phyloP scores from a whole-genome alignment of 768 basidiomycete genomes.

The Rhodotorula paludigena region DNA sequence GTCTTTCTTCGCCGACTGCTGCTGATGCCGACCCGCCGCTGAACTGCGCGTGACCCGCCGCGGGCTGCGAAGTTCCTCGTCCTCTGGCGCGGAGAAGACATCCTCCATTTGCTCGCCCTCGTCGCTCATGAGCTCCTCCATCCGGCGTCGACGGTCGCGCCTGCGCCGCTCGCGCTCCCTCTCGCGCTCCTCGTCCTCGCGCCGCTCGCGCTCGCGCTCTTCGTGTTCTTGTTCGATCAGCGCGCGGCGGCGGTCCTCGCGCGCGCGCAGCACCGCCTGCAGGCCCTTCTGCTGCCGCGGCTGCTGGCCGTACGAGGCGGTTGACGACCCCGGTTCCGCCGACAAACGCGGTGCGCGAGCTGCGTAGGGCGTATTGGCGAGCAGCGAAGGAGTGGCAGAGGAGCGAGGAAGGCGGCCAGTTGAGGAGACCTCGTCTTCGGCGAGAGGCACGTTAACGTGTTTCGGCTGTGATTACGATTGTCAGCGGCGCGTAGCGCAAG shows the following conservation, averaged over 20 bases:
- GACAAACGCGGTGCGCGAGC: constrained; percentile 10
- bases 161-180: constrained; percentile 2
- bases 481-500: too few species aligned
- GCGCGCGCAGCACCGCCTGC: constrained; percentile 23
- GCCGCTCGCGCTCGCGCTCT: constrained; percentile 23
- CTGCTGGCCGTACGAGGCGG: not conserved
- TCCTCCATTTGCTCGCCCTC: not conserved
- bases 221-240: constrained; percentile 27
- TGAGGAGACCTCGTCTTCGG: not conserved
- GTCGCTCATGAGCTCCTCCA: constrained; percentile 1
- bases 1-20: too few species aligned
- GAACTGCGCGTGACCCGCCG: not conserved
- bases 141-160: constrained; percentile 2
- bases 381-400: not conserved
- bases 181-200: constrained; percentile 24
- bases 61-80: not conserved
- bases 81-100: not conserved
- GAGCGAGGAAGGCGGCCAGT: constrained; percentile 6
- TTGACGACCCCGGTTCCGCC: not conserved
- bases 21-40: not conserved
- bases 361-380: constrained; percentile 10
- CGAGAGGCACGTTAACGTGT: constrained; percentile 21
- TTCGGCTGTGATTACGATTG: constrained; percentile 2
- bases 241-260: constrained; percentile 30
- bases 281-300: constrained; percentile 29